phyloP scores from a whole-genome alignment of 257 asterid genomes.

The Jacaranda mimosifolia region DNA sequence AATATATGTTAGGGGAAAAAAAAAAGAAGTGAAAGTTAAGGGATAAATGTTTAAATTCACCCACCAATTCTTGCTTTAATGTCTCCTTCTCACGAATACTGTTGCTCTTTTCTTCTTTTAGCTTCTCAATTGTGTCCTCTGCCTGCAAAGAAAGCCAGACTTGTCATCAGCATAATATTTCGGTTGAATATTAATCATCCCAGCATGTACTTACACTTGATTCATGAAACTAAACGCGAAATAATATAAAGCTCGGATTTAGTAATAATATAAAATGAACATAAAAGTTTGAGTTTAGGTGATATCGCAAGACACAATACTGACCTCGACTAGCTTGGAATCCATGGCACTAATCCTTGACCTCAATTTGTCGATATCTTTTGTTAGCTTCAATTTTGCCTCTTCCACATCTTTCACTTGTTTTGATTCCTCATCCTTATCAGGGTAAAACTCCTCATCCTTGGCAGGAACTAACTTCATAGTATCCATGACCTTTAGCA shows the following conservation, averaged over 20 bases:
- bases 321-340: constrained; percentile 72
- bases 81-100: constrained; percentile 50
- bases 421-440: constrained; percentile 39
- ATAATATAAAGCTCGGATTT: not conserved
- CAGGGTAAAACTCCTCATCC: constrained; percentile 41
- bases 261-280: not conserved
- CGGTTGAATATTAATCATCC: not conserved
- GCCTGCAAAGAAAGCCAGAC: constrained; percentile 55
- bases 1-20: not conserved
- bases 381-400: constrained; percentile 45
- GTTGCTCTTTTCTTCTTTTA: constrained; percentile 60
- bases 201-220: not conserved
- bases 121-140: constrained; percentile 57
- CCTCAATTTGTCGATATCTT: constrained; percentile 58
- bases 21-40: not conserved
- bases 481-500: constrained; percentile 46
- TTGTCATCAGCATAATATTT: constrained; percentile 8
- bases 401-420: constrained; percentile 52
- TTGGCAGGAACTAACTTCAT: constrained; percentile 42
- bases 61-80: constrained; percentile 67
- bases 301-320: constrained; percentile 34
- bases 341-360: constrained; percentile 61
- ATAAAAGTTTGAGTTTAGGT: not conserved
- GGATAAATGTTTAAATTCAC: constrained; percentile 29
- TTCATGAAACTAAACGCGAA: constrained; percentile 15